Percentiles rank a stretch among this genome's conserved stretches.
phyloP scores from a whole-genome alignment of 2,329 filamentous ascomycete species.

The Venturiaceae sp. region DNA sequence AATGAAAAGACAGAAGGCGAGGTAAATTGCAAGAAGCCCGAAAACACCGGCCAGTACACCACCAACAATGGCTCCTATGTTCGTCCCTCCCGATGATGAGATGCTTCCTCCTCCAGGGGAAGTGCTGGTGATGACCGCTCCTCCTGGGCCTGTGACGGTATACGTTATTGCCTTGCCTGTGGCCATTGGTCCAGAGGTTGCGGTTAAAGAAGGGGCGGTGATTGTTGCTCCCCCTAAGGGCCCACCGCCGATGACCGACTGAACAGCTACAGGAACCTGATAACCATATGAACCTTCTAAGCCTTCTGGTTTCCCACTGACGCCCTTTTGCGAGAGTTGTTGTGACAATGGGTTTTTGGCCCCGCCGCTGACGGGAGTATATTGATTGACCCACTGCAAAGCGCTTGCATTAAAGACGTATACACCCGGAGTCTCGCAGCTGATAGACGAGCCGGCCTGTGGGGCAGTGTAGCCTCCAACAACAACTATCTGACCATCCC shows the following conservation, averaged over 20 bases:
- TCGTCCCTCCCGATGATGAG: constrained; percentile 7
- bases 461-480: constrained; percentile 61
- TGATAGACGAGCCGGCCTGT: no score
- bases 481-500: constrained; percentile 72
- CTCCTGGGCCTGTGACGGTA: constrained; percentile 42
- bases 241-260: constrained; percentile 57
- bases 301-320: constrained; percentile 40
- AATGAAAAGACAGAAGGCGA: constrained; percentile 63
- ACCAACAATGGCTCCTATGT: constrained; percentile 44
- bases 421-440: constrained; percentile 58
- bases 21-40: constrained; percentile 51
- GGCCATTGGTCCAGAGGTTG: constrained; percentile 59
- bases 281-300: constrained; percentile 57
- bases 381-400: constrained; percentile 58
- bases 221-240: constrained; percentile 59
- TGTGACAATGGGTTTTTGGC: constrained; percentile 36
- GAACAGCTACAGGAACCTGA: constrained; percentile 55
- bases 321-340: constrained; percentile 40
- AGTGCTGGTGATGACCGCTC: constrained; percentile 28
- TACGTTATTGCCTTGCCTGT: constrained; percentile 62
- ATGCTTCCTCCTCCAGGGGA: constrained; percentile 26
- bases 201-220: constrained; percentile 51
- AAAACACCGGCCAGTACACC: constrained; percentile 57
- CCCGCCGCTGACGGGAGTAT: constrained; percentile 53
- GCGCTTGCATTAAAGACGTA: constrained; percentile 70